phyloP scores from a whole-genome alignment of 257 asterid genomes.

The Datura wrightii region DNA sequence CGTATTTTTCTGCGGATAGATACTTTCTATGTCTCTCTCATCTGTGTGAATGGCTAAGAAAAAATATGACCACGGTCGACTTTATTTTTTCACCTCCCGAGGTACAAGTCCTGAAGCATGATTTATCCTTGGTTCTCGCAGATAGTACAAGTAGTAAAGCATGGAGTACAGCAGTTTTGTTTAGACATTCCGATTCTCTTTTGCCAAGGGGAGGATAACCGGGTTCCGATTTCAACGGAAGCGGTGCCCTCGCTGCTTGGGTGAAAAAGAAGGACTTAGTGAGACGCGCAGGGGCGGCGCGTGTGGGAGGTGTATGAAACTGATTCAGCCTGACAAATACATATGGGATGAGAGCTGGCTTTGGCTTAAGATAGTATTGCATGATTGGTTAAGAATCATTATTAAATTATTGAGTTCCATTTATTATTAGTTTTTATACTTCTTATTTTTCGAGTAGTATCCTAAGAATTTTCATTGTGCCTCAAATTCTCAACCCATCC shows the following conservation, averaged over 20 bases:
- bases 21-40: slow-evolving; percentile 17
- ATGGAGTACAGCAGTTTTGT: background rate
- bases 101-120: background rate
- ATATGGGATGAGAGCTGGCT: slow-evolving; percentile 31
- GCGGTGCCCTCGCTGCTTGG: background rate
- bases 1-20: slow-evolving; percentile 7
- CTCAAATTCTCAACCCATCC: too few relatives aligned
- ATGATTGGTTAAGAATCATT: background rate
- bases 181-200: background rate
- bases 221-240: slow-evolving; percentile 21
- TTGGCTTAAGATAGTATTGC: slow-evolving; percentile 15
- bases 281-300: background rate
- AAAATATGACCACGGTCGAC: background rate
- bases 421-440: background rate
- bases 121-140: background rate
- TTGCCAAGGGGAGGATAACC: background rate
- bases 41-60: slow-evolving; percentile 12
- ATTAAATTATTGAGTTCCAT: background rate
- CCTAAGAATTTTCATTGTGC: too few relatives aligned
- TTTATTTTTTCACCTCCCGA: background rate
- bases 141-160: background rate
- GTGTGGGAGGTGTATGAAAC: background rate
- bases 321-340: slow-evolving; percentile 35
- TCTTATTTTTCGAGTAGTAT: too few relatives aligned
- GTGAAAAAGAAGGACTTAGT: background rate